phyloP scores from a whole-genome alignment of 169 alveolate species.

The Plasmodium coatneyi region DNA sequence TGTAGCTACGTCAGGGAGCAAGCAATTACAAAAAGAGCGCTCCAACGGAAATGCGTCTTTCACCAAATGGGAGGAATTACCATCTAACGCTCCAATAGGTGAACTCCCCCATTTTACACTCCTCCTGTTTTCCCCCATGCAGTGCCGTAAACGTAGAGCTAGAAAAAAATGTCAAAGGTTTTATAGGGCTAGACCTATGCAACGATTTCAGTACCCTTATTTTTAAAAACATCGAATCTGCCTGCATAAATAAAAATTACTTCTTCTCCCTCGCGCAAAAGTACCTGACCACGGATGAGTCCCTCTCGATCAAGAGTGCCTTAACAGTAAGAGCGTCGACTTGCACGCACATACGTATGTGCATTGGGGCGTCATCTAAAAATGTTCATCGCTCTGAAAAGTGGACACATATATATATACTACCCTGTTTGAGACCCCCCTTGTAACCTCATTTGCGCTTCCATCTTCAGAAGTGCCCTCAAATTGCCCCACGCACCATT shows the following conservation, averaged over 20 bases:
- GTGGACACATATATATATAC: neutral
- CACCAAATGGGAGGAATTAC: neutral
- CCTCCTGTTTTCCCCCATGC: neutral
- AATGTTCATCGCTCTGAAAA: neutral
- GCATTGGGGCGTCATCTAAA: neutral
- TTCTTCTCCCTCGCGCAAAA: constrained; percentile 38
- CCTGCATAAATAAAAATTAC: constrained; percentile 39
- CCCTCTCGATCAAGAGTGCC: constrained; percentile 10
- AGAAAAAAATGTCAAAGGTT: constrained; percentile 24
- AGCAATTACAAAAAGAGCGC: neutral
- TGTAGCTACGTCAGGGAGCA: neutral
- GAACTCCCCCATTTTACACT: neutral
- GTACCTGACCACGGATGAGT: constrained; percentile 33
- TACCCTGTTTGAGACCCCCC: neutral
- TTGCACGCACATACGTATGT: neutral
- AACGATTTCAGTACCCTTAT: constrained; percentile 18
- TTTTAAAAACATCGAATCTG: constrained; percentile 31
- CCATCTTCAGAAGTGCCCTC: neutral
- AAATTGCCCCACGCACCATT: neutral
- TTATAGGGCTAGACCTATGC: constrained; percentile 13
- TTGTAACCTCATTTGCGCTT: neutral
- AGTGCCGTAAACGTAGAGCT: constrained; percentile 44
- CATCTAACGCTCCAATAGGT: neutral
- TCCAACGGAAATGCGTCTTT: neutral
- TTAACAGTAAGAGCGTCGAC: constrained; percentile 22